A percentile compares a stretch with the other conserved stretches of the same genome.
phyloP scores from a whole-genome alignment of 805 yeast species.

The Saccharomycopsis fibuligera region DNA sequence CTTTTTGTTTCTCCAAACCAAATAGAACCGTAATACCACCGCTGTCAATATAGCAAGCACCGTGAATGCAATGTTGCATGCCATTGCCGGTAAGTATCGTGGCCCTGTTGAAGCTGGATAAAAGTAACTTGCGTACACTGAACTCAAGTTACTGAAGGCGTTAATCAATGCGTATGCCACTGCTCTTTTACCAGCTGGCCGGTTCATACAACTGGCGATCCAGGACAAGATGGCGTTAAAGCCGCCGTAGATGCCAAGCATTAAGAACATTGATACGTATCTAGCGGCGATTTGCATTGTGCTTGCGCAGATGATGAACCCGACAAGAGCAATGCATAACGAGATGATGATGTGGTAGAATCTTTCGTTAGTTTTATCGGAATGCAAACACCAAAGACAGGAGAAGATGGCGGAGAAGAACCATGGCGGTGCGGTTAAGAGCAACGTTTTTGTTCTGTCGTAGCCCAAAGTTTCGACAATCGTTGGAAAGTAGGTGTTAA shows the following conservation, averaged over 20 bases:
- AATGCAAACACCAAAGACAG: slow-evolving; percentile 48
- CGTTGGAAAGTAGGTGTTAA: slow-evolving; percentile 55
- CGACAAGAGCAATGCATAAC: slow-evolving; percentile 34
- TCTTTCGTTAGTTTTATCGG: slow-evolving; percentile 51
- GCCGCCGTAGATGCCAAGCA: slow-evolving; percentile 50
- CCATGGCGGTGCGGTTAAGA: slow-evolving; percentile 57
- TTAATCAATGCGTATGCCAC: slow-evolving; percentile 52
- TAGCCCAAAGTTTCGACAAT: slow-evolving; percentile 49
- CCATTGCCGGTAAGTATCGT: slow-evolving; percentile 40
- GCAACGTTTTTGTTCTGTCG: slow-evolving; percentile 41
- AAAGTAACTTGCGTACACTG: slow-evolving; percentile 49
- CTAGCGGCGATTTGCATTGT: slow-evolving; percentile 50
- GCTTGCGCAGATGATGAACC: slow-evolving; percentile 44
- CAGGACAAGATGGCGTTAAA: slow-evolving; percentile 48
- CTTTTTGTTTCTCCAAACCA: slow-evolving; percentile 23
- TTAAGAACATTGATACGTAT: slow-evolving; percentile 52
- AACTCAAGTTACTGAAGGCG: slow-evolving; percentile 48
- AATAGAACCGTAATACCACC: slow-evolving; percentile 33
- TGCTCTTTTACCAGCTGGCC: slow-evolving; percentile 56
- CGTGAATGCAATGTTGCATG: slow-evolving; percentile 43
- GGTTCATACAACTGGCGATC: slow-evolving; percentile 49
- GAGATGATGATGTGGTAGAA: slow-evolving; percentile 44
- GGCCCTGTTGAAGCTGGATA: slow-evolving; percentile 42
- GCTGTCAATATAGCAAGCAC: slow-evolving; percentile 36
- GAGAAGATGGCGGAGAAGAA: slow-evolving; percentile 44